Percentiles rank a stretch among this genome's conserved stretches.
Conservation (phyloP, 1,139 yeast genomes). For the Pichia sp. region DNA sequence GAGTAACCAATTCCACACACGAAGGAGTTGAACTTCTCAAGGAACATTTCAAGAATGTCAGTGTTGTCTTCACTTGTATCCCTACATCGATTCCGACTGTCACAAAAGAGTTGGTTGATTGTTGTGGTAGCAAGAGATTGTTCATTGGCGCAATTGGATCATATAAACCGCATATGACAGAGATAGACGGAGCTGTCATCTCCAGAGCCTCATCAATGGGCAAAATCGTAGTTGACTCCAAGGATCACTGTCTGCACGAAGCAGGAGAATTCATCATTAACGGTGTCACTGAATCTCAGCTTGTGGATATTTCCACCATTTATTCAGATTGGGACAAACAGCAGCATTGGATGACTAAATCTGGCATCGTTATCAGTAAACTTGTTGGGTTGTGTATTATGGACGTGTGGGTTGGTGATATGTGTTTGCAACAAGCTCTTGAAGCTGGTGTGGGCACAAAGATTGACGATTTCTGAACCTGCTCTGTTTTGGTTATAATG, state of each 20-base stretch:
- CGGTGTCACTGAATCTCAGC: constrained; percentile 27
- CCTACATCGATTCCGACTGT: constrained; percentile 48
- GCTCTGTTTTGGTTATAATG: too few species aligned
- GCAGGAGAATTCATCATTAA: constrained; percentile 58
- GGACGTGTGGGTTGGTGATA: constrained; percentile 44
- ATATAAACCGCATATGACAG: constrained; percentile 62
- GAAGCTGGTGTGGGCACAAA: constrained; percentile 21
- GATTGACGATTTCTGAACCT: constrained; percentile 20
- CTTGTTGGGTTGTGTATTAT: constrained; percentile 54
- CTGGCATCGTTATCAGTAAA: constrained; percentile 37
- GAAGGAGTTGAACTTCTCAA: constrained; percentile 15
- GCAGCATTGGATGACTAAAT: constrained; percentile 6
- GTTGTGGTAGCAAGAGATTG: constrained; percentile 25
- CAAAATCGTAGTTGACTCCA: constrained; percentile 52
- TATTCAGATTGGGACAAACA: constrained; percentile 11
- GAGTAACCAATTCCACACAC: constrained; percentile 10
- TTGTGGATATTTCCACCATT: constrained; percentile 40
- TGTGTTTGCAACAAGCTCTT: constrained; percentile 23
- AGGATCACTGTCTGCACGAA: constrained; percentile 46
- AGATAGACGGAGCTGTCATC: constrained; percentile 43
- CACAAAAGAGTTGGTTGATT: constrained; percentile 29
- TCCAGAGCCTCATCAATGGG: constrained; percentile 25
- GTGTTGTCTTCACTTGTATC: constrained; percentile 49
- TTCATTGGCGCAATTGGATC: constrained; percentile 60
- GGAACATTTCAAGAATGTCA: constrained; percentile 25